Base-by-base conservation (phyloP, 371 early-diverging fungal genomes). In the Rhizopus microsporus region DNA sequence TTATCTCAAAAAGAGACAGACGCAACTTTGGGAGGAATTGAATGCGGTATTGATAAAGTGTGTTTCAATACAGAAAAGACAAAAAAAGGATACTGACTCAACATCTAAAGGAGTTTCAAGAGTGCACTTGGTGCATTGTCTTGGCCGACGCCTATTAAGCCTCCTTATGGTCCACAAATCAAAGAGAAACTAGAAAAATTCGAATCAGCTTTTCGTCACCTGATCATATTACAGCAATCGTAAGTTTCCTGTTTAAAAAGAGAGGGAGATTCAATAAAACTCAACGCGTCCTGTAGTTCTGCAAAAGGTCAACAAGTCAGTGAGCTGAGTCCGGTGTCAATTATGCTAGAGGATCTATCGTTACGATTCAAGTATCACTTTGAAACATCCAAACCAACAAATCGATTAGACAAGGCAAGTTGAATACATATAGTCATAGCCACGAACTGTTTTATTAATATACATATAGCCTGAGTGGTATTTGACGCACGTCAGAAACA, bases 321-420 rank as follows among this genome's bases (percentile, higher is more conserved):
- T 46, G 58, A 48, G 51, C 60, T 62, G 58, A 35, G 47, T 71
- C 84, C 90, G 2, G 75, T 88, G 12, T 67, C 75, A 17, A 71
- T 86, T 34, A 77, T 91, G 86, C 69, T 84, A 5, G 81, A 80
- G 12, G 82, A 87, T 5, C 58, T 92, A 13, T 77, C 86, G 3
- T 56, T 89, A 23, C 74, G 92, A 46, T 92, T 93, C 75, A 74
- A 81, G 52, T 93, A 80, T 55, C 93, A 93, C 64, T 93, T 93
- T 66, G 89, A 88, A 44, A 84, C 88, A 5, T 78, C 80, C 16
- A 77, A 88, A 38, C 84, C 88, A 2, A 93, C 94, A 0, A 93
- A 90, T 59, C 82, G 92, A 32, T 71, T 88, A 1, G 94, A 93
- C 62, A 93, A 91, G 74, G 85, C 79, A 73, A 43, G 30, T 34